Evolutionary conservation across 78 protist species (phyloP), one percentile per base, ranked within the genome.

Genomic region (Cavenderia fasciculata): DNA sequence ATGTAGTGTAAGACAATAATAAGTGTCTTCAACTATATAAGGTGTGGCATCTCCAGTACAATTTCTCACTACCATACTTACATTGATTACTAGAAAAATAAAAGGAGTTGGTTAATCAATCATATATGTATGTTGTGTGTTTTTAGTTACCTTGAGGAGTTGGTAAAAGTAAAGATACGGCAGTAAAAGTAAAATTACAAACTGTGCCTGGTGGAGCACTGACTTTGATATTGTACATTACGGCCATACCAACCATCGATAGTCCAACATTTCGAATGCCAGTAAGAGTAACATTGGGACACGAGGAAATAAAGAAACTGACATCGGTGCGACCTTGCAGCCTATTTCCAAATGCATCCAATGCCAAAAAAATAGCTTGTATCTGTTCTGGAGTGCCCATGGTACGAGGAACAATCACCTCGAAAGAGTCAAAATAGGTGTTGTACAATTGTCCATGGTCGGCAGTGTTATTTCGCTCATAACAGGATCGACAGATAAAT

Each of bases 341-440:
- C 38, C n/a, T 36, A 57, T 57, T 57, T 23, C 63, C 63, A 57
- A 57, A 57, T 3, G 63, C 63, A 57, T 57, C 63, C 3, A 57
- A 27, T 25, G 63, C 63, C n/a, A 36, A 27, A 2, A 57, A 3
- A 21, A 27, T 7, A 10, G 27, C 63, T 27, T 57, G 63, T 27
- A 57, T 23, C n/a, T 3, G n/a, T 25, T 57, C 23, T 16, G 63
- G 63, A 10, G 63, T 57, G 8, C 27, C n/a, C 2, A 57, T 57
- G 1, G 63, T 27, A 27, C 41, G 27, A 21, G 27, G 41, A 18
- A 57, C 27, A 10, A 2, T 27, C 11, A 57, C 63, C 27, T 2
- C 6, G 8, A 57, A 57, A 4, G 18, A 27, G 34, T 57, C n/a
- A 23, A 27, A 57, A 3, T 2, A 29, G 27, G 23, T 57, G 33